phyloP scores from a whole-genome alignment of 202 grass and related monocot species.

The Musa balbisiana region DNA sequence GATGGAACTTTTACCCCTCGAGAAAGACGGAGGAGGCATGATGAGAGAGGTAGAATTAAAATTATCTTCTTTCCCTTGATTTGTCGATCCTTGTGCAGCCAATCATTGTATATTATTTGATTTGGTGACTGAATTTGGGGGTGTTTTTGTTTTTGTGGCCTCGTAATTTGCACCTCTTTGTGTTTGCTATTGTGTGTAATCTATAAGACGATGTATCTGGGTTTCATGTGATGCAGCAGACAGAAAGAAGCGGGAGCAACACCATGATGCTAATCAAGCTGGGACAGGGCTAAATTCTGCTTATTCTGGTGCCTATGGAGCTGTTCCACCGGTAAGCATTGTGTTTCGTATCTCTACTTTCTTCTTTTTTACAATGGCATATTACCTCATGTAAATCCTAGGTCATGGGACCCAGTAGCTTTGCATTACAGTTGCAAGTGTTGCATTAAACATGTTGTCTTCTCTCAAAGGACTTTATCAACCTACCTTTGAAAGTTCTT shows the following conservation, averaged over 20 bases:
- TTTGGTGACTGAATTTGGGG: neutral
- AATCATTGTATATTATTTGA: neutral
- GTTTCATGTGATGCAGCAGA: conserved; percentile 53
- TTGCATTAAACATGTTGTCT: no score
- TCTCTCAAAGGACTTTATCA: no score
- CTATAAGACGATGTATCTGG: neutral
- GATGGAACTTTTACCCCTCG: conserved; percentile 85
- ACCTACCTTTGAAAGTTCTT: no score
- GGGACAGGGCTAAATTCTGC: conserved; percentile 44
- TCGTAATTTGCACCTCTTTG: no score
- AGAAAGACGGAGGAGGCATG: conserved; percentile 70
- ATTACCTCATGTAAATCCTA: neutral
- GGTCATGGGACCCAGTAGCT: neutral
- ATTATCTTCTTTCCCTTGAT: no score
- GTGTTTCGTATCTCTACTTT: neutral
- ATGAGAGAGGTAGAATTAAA: conserved; percentile 50
- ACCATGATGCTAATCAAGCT: conserved; percentile 62
- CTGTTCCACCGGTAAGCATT: conserved; percentile 58
- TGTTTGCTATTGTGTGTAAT: no score
- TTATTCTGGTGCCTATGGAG: conserved; percentile 72
- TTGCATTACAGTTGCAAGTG: no score
- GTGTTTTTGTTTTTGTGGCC: no score
- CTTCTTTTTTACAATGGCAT: neutral
- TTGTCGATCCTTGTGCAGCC: neutral
- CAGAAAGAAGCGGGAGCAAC: conserved; percentile 78